phyloP scores from a whole-genome alignment of 2,329 filamentous ascomycete species.

The Ophiostoma australiae region DNA sequence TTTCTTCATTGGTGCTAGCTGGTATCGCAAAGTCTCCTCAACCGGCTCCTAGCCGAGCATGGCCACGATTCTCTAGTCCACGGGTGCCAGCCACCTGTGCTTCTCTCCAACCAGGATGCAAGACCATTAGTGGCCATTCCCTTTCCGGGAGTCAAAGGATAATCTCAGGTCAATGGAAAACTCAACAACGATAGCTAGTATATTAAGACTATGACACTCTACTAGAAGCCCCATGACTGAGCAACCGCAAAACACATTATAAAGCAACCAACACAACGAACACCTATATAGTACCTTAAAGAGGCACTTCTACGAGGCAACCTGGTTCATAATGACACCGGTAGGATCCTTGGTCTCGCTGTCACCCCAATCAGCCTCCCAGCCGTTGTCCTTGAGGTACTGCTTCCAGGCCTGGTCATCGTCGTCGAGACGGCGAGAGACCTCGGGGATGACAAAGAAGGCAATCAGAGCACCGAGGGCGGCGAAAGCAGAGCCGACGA shows the following conservation, averaged over 20 bases:
- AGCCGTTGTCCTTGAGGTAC: conserved; percentile 15
- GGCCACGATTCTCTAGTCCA: no score
- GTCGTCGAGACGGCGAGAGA: conserved; percentile 13
- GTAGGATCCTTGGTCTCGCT: conserved; percentile 7
- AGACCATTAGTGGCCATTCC: no score
- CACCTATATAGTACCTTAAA: neutral
- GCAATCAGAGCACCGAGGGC: neutral
- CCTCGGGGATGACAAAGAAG: conserved; percentile 11
- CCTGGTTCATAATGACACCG: conserved; percentile 9
- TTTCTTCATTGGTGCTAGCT: no score
- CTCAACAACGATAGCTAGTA: neutral
- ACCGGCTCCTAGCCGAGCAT: no score
- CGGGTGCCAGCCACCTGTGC: no score
- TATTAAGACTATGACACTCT: neutral
- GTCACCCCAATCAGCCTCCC: conserved; percentile 12
- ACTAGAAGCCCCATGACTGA: neutral
- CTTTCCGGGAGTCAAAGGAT: no score
- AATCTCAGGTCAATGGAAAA: neutral
- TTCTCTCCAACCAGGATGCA: no score
- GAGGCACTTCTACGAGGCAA: neutral
- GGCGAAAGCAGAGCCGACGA: conserved; percentile 13
- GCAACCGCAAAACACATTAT: no score
- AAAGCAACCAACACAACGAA: neutral
- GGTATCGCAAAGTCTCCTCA: no score
- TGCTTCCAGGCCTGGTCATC: conserved; percentile 15